Evolutionary conservation across 2,329 filamentous ascomycete species (phyloP).

Genomic region (Aspergillus pseudoviridinutans): DNA sequence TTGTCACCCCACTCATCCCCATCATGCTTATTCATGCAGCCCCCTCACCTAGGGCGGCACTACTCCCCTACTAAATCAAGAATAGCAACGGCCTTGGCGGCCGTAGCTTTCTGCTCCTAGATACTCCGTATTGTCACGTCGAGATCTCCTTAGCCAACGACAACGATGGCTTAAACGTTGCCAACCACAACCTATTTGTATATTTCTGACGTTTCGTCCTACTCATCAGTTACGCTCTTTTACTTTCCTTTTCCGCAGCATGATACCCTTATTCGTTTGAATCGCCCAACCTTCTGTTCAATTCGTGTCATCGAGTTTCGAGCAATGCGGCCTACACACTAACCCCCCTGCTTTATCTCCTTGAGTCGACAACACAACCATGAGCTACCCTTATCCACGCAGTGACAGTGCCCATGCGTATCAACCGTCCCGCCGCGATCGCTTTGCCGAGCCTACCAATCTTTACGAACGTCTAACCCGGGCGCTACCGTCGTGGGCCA

Average conservation of each 20-base stretch:
- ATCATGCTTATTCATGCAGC: too few relatives aligned
- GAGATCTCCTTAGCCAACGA: background rate
- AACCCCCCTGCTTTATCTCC: constrained; percentile 10
- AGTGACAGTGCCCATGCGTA: constrained; percentile 22
- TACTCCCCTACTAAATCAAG: too few relatives aligned
- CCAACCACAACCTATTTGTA: background rate
- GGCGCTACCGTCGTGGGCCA: constrained; percentile 16
- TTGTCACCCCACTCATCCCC: too few relatives aligned
- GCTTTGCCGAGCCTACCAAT: constrained; percentile 9
- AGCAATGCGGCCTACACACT: constrained; percentile 17
- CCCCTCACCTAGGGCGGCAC: too few relatives aligned
- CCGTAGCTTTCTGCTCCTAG: too few relatives aligned
- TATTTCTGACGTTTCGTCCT: background rate
- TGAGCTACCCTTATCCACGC: constrained; percentile 34
- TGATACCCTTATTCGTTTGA: background rate
- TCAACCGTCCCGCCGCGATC: constrained; percentile 19
- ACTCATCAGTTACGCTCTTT: background rate
- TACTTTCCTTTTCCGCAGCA: background rate
- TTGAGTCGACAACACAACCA: constrained; percentile 17
- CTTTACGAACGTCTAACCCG: constrained; percentile 13
- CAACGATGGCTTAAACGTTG: background rate
- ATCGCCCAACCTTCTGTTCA: background rate
- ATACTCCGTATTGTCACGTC: background rate
- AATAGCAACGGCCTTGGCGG: too few relatives aligned
- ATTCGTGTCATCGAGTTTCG: constrained; percentile 6